Conservation (phyloP, 2,329 filamentous ascomycete genomes). For the Trichoderma sp. region DNA sequence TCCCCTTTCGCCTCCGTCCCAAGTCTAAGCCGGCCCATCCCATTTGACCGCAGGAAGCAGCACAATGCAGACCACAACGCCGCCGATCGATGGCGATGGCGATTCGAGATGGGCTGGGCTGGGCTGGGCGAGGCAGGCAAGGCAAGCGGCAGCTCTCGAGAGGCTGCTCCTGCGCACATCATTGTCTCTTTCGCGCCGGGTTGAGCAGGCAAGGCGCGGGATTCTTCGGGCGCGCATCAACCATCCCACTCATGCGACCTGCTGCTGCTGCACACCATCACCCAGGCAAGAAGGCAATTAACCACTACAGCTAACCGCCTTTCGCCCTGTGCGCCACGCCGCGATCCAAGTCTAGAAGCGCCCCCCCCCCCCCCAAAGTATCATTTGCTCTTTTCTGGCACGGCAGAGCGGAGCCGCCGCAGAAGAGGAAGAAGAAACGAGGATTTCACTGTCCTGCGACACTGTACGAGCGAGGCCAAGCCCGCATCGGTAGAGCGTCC, state of each 20-base stretch:
- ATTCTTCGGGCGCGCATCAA: slow-evolving; percentile 15
- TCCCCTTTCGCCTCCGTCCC: background rate
- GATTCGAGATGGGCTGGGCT: background rate
- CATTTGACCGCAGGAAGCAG: background rate
- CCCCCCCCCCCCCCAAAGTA: background rate
- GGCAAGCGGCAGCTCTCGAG: background rate
- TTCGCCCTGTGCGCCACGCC: slow-evolving; percentile 20
- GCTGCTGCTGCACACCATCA: slow-evolving; percentile 20
- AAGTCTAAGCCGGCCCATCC: background rate
- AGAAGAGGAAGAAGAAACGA: background rate
- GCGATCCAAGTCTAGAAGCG: slow-evolving; percentile 21
- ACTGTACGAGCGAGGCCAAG: slow-evolving; percentile 8
- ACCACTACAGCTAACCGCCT: slow-evolving; percentile 23
- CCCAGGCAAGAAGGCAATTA: slow-evolving; percentile 5
- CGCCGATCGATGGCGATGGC: background rate
- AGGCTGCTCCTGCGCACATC: background rate
- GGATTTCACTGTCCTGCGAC: slow-evolving; percentile 3
- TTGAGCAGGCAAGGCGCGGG: background rate
- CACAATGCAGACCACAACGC: background rate
- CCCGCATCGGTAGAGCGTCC: slow-evolving; percentile 19
- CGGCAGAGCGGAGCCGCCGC: slow-evolving; percentile 22
- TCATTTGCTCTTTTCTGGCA: background rate
- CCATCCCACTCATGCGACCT: slow-evolving; percentile 21
- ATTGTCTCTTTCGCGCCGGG: background rate
- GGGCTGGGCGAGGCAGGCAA: background rate